A percentile compares a stretch with the other conserved stretches of the same genome.
phyloP scores from a whole-genome alignment of 495 filamentous ascomycete species.

The Penicillium cataractarum region DNA sequence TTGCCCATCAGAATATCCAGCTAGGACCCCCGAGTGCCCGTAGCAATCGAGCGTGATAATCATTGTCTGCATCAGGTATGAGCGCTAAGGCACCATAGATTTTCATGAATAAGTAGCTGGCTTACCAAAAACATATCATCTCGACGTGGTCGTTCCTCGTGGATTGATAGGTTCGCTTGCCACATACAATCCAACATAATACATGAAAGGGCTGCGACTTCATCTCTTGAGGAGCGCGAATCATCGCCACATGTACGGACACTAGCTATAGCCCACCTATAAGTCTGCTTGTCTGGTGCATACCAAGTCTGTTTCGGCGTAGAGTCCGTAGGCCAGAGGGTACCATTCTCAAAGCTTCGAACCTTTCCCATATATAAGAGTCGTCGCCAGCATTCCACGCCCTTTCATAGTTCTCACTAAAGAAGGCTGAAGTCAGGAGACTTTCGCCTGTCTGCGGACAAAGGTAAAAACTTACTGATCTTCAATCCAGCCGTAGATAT shows the following conservation, averaged over 20 bases:
- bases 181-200: neutral
- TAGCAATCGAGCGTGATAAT: neutral
- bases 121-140: neutral
- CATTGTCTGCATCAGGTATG: neutral
- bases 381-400: no score
- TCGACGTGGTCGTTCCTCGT: neutral
- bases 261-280: neutral
- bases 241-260: neutral
- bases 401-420: neutral
- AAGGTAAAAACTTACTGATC: neutral
- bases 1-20: neutral
- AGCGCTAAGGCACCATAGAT: neutral
- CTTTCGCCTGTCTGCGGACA: neutral
- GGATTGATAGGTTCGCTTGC: neutral
- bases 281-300: neutral
- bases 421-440: neutral
- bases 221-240: neutral
- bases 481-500: neutral
- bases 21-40: neutral
- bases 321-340: neutral
- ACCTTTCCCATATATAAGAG: neutral
- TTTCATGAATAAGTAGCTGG: neutral
- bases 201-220: neutral
- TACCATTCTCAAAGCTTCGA: neutral
- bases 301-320: neutral